Percentiles rank a stretch among this genome's conserved stretches.
These are phyloP conservation scores for Dianthus caryophyllus DNA, from an alignment of 148 eudicot species.

Conservation along the genomic window DNA sequence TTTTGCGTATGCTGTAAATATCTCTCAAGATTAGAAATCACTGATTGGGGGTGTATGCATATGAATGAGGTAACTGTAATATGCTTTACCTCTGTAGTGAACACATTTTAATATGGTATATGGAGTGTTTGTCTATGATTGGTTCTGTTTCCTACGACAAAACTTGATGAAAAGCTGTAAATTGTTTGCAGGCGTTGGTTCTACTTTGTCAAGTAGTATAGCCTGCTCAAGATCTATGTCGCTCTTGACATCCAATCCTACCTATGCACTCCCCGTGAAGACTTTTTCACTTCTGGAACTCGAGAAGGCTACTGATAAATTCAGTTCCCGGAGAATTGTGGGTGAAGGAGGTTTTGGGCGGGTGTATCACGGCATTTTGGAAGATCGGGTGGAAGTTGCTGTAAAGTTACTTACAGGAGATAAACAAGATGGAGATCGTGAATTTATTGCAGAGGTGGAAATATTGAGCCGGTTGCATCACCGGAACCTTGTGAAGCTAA, in stretches of 20 bases:
- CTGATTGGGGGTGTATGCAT: background rate
- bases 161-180: background rate
- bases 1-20: no score
- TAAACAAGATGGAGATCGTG: background rate
- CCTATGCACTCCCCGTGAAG: slow-evolving; percentile 74
- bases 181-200: slow-evolving; percentile 52
- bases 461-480: slow-evolving; percentile 3
- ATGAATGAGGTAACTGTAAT: background rate
- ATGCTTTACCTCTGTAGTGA: background rate
- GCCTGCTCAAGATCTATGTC: slow-evolving; percentile 74
- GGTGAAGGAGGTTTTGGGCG: background rate
- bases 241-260: slow-evolving; percentile 63
- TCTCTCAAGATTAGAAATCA: no score
- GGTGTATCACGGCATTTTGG: background rate
- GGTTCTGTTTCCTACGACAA: background rate
- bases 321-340: background rate
- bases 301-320: background rate
- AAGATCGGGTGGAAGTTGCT: background rate
- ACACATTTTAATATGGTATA: background rate
- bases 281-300: slow-evolving; percentile 47
- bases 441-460: background rate
- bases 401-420: background rate
- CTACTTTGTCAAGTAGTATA: slow-evolving; percentile 64
- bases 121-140: background rate
- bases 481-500: slow-evolving; percentile 2